phyloP scores from a whole-genome alignment of 2,329 filamentous ascomycete species.

The Arthrobotrys entomopaga region DNA sequence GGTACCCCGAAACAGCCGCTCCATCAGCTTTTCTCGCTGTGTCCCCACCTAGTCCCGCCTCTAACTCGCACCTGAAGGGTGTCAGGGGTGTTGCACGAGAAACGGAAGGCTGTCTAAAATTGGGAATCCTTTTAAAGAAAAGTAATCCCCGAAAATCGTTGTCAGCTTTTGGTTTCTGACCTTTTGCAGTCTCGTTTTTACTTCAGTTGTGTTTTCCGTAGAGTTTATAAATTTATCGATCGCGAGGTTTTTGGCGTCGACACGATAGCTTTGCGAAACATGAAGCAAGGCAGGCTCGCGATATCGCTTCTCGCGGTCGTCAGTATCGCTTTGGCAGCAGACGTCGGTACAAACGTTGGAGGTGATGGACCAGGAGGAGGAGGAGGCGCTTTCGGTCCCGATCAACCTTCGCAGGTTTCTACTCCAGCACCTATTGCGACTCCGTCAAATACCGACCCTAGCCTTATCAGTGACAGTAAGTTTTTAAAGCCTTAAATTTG shows the following conservation, averaged over 20 bases:
- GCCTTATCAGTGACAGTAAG: background rate
- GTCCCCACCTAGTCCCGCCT: slow-evolving; percentile 39
- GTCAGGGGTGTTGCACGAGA: slow-evolving; percentile 35
- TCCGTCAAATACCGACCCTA: background rate
- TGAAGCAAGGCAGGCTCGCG: slow-evolving; percentile 25
- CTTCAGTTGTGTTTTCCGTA: background rate
- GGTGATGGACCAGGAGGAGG: too few species aligned
- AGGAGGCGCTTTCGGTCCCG: too few species aligned
- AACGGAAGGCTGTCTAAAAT: slow-evolving; percentile 53
- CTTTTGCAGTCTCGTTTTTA: slow-evolving; percentile 24
- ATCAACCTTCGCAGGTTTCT: too few species aligned
- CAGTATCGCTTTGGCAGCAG: slow-evolving; percentile 26
- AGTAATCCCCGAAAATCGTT: slow-evolving; percentile 30
- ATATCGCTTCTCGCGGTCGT: slow-evolving; percentile 36
- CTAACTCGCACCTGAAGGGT: slow-evolving; percentile 30
- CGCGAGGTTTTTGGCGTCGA: slow-evolving; percentile 19
- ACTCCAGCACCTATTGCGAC: background rate
- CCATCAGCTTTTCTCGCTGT: slow-evolving; percentile 44
- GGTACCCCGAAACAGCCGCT: slow-evolving; percentile 53
- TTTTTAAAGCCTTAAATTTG: background rate
- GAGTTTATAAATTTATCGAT: slow-evolving; percentile 22
- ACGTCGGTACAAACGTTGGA: too few species aligned
- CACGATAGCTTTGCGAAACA: slow-evolving; percentile 18
- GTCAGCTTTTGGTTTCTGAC: slow-evolving; percentile 20
- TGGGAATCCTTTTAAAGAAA: slow-evolving; percentile 52